Evolutionary conservation across 2,329 filamentous ascomycete genomes (phyloP), one percentile per base, ranked within the genome.

Genomic region (Passalora sequoiae): DNA sequence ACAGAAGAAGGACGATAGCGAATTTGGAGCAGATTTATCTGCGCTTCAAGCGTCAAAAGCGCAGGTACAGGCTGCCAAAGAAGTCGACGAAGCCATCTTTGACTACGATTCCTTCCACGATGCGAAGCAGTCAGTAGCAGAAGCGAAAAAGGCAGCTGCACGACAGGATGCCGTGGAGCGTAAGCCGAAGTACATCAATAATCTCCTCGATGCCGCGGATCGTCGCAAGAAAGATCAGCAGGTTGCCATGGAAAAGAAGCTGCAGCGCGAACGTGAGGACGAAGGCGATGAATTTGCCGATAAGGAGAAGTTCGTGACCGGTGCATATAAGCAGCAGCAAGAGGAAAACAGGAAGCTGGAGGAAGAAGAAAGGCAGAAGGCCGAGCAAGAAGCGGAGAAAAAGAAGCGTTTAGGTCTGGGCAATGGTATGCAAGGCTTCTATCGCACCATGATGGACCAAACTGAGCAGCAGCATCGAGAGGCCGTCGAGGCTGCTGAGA

Each of bases 91-190:
- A 1, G 82, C 79, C 37, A 81, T 92, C 54, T 92, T 89, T 70
- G 86, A 92, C 67, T 94, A 92, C 68, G 87, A 94, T 62, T 77
- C 76, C 1, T 84, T 87, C 16, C 89, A 88, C 67, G 86, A 91
- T 56, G 84, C 83, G 1, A 72, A 91, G 29, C 83, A 86, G 53
- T 68, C 70, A 2, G 61, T 66, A 10, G 59, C 61, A 3, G 77
- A 79, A 12, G 74, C 80, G 46, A 76, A 78, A 54, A 75, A 75
- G 46, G 71, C 69, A 4, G 73, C 73, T 5, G 69, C 71, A 35
- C 70, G 71, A 32, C 70, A 71, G 41, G 74, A 75, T 40, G 75
- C 76, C 3, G 66, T 70, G 2, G 77, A 83, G 57, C 73, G 80
- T 29, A 80, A 80, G 54, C 83, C 86, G 1, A 86, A 85, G 56